Evolutionary conservation across 208 protist species (phyloP).

Genomic region (Lotmaria passim): DNA sequence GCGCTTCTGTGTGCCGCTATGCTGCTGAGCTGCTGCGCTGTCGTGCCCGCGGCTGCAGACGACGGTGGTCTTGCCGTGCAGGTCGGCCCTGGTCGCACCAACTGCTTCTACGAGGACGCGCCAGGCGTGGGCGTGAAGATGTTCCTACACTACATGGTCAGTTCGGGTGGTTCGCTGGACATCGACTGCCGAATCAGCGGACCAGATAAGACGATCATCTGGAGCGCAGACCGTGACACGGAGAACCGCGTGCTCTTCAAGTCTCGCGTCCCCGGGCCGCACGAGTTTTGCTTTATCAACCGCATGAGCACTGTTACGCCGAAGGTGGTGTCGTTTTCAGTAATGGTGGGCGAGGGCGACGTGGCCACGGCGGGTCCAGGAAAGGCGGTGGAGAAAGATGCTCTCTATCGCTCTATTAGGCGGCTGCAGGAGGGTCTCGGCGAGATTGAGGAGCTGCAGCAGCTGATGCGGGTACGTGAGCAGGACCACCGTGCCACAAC

Average conservation of each 20-base stretch:
- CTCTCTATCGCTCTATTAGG: constrained; percentile 63
- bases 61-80: constrained; percentile 61
- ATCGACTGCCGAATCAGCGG: constrained; percentile 63
- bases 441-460: constrained; percentile 84
- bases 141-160: constrained; percentile 84
- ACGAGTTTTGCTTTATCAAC: constrained; percentile 92
- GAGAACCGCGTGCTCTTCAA: constrained; percentile 89
- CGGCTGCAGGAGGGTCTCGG: constrained; percentile 67
- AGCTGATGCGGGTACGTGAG: constrained; percentile 69
- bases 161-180: constrained; percentile 78
- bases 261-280: constrained; percentile 49
- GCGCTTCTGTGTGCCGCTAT: constrained; percentile 29
- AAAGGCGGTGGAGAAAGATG: constrained; percentile 35
- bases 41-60: constrained; percentile 33
- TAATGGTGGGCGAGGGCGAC: constrained; percentile 51
- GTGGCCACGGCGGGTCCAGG: background rate
- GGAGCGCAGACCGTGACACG: constrained; percentile 42
- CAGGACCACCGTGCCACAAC: constrained; percentile 74
- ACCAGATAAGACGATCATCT: constrained; percentile 69
- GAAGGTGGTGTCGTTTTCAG: constrained; percentile 85
- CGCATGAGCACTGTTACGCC: constrained; percentile 79
- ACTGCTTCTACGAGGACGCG: constrained; percentile 87
- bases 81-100: constrained; percentile 47
- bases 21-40: constrained; percentile 23
- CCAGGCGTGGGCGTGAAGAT: constrained; percentile 47